Percentiles rank a stretch among this genome's conserved stretches.
Evolutionary conservation across 129 eudicot genomes (phyloP).

Genomic region (Mikania micrantha): DNA sequence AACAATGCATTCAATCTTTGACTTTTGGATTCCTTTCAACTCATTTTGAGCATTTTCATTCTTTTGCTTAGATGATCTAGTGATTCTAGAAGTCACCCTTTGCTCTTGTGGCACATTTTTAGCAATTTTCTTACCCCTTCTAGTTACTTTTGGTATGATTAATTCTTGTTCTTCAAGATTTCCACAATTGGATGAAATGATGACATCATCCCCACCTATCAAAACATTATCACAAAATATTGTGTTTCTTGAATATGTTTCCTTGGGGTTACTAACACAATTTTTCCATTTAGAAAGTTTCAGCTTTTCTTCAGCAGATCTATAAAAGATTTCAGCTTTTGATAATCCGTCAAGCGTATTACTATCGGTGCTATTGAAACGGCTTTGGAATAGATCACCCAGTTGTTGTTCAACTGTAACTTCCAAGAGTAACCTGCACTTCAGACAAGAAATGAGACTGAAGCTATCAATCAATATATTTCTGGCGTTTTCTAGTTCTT

Average conservation of each 20-base stretch:
- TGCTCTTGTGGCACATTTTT: slow-evolving; percentile 34
- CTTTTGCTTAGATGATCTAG: slow-evolving; percentile 52
- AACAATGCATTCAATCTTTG: slow-evolving; percentile 3
- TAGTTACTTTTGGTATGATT: slow-evolving; percentile 37
- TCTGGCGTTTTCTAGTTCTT: slow-evolving; percentile 59
- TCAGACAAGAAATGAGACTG: slow-evolving; percentile 46
- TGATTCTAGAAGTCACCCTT: slow-evolving; percentile 37
- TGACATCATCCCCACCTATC: slow-evolving; percentile 5
- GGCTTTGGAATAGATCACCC: slow-evolving; percentile 57
- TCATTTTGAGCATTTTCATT: slow-evolving; percentile 20
- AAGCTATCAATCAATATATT: slow-evolving; percentile 35
- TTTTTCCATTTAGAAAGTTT: slow-evolving; percentile 43
- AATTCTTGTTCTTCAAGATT: slow-evolving; percentile 17
- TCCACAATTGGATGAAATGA: slow-evolving; percentile 21
- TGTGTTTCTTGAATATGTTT: slow-evolving; percentile 16
- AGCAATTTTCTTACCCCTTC: slow-evolving; percentile 45
- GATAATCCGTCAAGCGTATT: slow-evolving; percentile 26
- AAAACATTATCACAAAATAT: slow-evolving; percentile 16
- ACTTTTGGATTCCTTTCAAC: slow-evolving; percentile 16
- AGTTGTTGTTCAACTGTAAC: slow-evolving; percentile 59
- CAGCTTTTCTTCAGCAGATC: slow-evolving; percentile 44
- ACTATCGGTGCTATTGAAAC: slow-evolving; percentile 22
- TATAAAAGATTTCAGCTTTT: slow-evolving; percentile 40
- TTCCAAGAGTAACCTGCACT: slow-evolving; percentile 53
- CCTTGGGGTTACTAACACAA: slow-evolving; percentile 38